phyloP scores from a whole-genome alignment of 805 yeast species.

The Barnettozyma californica region DNA sequence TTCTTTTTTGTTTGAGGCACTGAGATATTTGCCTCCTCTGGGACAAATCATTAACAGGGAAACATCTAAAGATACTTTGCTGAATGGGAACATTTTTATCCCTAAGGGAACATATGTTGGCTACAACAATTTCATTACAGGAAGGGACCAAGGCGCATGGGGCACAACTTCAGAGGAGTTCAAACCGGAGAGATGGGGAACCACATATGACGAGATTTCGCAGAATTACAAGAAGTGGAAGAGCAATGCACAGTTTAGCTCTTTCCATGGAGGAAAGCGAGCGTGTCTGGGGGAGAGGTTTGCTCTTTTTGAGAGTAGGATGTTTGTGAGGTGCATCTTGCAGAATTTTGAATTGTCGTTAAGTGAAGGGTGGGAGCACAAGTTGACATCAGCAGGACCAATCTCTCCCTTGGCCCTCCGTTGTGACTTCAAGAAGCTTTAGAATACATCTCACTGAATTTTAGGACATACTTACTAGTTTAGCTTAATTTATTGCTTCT shows the following conservation, averaged over 20 bases:
- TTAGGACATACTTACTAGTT: no score
- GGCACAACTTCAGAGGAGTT: conserved; percentile 39
- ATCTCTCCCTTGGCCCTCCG: conserved; percentile 40
- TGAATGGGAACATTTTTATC: conserved; percentile 39
- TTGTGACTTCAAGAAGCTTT: conserved; percentile 3
- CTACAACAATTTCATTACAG: conserved; percentile 48
- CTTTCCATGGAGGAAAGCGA: conserved; percentile 56
- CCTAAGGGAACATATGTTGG: conserved; percentile 52
- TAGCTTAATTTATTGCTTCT: no score
- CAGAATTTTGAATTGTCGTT: conserved; percentile 31
- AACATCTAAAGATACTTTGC: conserved; percentile 31
- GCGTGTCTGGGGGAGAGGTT: conserved; percentile 59
- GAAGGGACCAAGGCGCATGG: conserved; percentile 42
- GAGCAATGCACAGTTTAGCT: conserved; percentile 39
- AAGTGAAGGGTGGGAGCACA: conserved; percentile 42
- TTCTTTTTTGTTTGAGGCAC: conserved; percentile 39
- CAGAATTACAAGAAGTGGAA: conserved; percentile 39
- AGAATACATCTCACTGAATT: neutral
- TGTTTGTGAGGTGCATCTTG: conserved; percentile 34
- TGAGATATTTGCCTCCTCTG: conserved; percentile 50
- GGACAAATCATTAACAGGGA: conserved; percentile 50
- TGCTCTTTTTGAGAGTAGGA: conserved; percentile 42
- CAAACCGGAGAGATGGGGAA: conserved; percentile 50
- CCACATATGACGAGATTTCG: conserved; percentile 30
- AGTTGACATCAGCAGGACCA: conserved; percentile 55